phyloP scores from a whole-genome alignment of 495 filamentous ascomycete genomes.

The Podospora appendiculata region DNA sequence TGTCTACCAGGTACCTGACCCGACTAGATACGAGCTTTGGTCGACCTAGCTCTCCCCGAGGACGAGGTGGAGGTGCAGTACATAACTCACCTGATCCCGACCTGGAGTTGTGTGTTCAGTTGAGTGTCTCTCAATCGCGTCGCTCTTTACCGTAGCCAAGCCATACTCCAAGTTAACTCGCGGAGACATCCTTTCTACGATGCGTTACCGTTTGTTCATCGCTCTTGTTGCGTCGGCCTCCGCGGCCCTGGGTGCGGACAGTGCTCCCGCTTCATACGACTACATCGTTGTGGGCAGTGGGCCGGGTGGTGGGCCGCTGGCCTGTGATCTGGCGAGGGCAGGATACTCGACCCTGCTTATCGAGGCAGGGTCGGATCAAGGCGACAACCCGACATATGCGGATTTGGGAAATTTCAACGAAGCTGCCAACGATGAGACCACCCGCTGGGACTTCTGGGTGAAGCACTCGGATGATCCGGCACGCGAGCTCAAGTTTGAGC shows the following conservation, averaged over 20 bases:
- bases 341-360: slow-evolving; percentile 54
- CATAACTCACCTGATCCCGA: background rate
- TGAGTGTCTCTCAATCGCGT: background rate
- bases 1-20: background rate
- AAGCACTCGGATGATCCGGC: slow-evolving; percentile 39
- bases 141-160: background rate
- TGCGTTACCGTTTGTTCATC: slow-evolving; percentile 23
- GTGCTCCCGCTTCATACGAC: slow-evolving; percentile 37
- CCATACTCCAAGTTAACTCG: background rate
- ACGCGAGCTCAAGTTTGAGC: slow-evolving; percentile 33
- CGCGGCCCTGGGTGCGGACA: slow-evolving; percentile 5
- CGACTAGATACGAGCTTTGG: background rate
- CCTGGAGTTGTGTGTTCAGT: background rate
- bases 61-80: background rate
- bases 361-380: slow-evolving; percentile 57
- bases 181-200: slow-evolving; percentile 1
- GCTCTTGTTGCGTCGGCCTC: slow-evolving; percentile 16
- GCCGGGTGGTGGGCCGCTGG: slow-evolving; percentile 57
- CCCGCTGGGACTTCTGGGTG: slow-evolving; percentile 46
- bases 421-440: slow-evolving; percentile 37
- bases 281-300: slow-evolving; percentile 62
- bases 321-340: slow-evolving; percentile 51
- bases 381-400: slow-evolving; percentile 36
- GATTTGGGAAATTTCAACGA: slow-evolving; percentile 33
- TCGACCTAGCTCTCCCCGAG: background rate